Evolutionary conservation across 768 basidiomycete genomes (phyloP), one percentile per base, ranked within the genome.

Genomic region (Pholiota microspora): DNA sequence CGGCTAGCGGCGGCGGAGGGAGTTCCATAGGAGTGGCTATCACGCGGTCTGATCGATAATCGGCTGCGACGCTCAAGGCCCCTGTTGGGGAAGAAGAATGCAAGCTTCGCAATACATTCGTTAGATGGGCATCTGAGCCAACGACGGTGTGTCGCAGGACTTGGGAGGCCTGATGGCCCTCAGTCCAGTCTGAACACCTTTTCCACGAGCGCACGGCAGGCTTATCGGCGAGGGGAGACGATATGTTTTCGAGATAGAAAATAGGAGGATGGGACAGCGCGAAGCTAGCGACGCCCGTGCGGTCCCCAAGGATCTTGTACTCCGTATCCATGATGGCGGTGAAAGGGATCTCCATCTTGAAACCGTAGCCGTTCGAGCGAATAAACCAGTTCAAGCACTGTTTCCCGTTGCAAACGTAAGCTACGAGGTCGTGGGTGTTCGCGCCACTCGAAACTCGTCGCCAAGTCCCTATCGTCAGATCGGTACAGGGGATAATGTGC

Each of bases 291-390:
- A 80, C 72, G 28, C 79, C 88, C 7, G 78, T 74, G 27, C 81
- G 83, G 10, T 83, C 79, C 15, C 79, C 71, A 27, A 76, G 68
- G 52, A 81, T 76, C 23, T 75, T 70, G 67, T 88, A 85, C 49
- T 81, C 77, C 4, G 83, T 78, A 27, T 83, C 74, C 16, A 76
- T 59, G 57, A 92, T 84, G 55, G 69, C 77, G 53, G 82, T 75
- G 69, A 88, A 90, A 4, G 88, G 82, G 15, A 92, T 77, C 57
- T 89, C 88, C 87, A 93, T 93, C 69, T 92, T 92, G 77, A 92
- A 92, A 16, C 87, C 82, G 58, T 79, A 79, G 18, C 87, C 88
- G 0, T 72, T 76, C 5, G 86, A 86, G 36, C 84, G 81, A 52
- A 93, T 85, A 67, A 86, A 93, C 92, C 92, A 93, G 3, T 81